phyloP scores from a whole-genome alignment of 2,329 filamentous ascomycete genomes.

The Diplodia scrobiculata region DNA sequence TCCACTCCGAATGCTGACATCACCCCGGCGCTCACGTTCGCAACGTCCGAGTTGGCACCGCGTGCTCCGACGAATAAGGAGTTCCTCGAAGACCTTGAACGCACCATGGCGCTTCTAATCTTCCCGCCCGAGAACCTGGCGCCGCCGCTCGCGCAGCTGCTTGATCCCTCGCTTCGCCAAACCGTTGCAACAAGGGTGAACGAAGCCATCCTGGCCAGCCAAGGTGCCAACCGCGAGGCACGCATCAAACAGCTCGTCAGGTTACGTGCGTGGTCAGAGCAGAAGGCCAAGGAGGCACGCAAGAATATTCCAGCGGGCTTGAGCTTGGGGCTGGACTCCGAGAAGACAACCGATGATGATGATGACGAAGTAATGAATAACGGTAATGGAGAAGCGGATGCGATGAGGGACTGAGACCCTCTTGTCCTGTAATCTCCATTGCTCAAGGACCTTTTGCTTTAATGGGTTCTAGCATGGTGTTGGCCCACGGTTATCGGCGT shows the following conservation, averaged over 20 bases:
- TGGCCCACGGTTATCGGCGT: constrained; percentile 5
- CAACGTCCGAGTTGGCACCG: constrained; percentile 81
- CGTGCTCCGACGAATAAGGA: constrained; percentile 77
- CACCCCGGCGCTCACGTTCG: constrained; percentile 78
- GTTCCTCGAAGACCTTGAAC: constrained; percentile 84
- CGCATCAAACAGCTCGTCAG: constrained; percentile 79
- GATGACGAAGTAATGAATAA: constrained; percentile 34
- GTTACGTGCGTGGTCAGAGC: constrained; percentile 83
- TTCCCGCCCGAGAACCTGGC: constrained; percentile 81
- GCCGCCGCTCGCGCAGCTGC: constrained; percentile 71
- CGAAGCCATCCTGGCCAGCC: constrained; percentile 75
- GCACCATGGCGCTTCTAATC: constrained; percentile 88
- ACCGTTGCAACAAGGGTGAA: constrained; percentile 89
- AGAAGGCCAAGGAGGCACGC: constrained; percentile 53
- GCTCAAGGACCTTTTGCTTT: not conserved
- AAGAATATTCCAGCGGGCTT: constrained; percentile 47
- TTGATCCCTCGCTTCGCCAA: constrained; percentile 77
- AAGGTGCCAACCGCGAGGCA: constrained; percentile 74
- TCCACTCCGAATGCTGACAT: constrained; percentile 70
- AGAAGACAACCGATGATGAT: constrained; percentile 32
- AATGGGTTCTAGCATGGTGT: constrained; percentile 10
- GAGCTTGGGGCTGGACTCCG: constrained; percentile 48
- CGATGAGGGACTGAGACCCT: constrained; percentile 34
- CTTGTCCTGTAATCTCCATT: not conserved
- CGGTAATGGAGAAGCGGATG: constrained; percentile 43